Percentiles rank a stretch among this genome's conserved stretches.
Conservation (phyloP, 2,329 filamentous ascomycete species). For the Sporothrix pseudoabietina region DNA sequence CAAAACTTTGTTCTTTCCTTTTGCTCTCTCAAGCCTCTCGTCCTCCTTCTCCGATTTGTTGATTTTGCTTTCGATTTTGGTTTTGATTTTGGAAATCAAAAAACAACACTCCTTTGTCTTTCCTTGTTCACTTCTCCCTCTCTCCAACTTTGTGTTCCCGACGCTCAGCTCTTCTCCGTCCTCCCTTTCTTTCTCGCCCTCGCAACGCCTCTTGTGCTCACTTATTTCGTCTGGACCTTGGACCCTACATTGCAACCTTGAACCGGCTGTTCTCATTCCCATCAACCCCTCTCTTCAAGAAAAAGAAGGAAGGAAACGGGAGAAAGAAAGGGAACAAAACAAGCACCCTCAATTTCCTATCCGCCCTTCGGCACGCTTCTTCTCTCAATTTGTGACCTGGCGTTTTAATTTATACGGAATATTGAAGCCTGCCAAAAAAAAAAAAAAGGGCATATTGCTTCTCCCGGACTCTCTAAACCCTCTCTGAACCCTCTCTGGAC, state of each 20-base stretch:
- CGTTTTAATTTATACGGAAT: constrained; percentile 22
- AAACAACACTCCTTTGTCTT: neutral
- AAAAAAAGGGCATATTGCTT: neutral
- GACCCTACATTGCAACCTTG: neutral
- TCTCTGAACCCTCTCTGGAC: neutral
- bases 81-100: neutral
- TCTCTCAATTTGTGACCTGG: neutral
- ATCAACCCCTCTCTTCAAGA: neutral
- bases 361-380: constrained; percentile 3
- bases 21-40: neutral
- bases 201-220: neutral
- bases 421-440: constrained; percentile 13
- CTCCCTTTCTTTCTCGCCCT: neutral
- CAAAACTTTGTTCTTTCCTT: neutral
- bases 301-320: neutral
- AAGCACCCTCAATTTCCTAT: constrained; percentile 5
- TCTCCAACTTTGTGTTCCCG: neutral
- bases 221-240: neutral
- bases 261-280: neutral
- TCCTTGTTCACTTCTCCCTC: neutral
- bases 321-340: neutral
- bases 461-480: neutral
- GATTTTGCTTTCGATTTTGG: too few species aligned
- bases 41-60: neutral
- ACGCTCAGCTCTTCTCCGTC: neutral